These are phyloP conservation scores for Colletotrichum abscissum DNA, from an alignment of 2,329 filamentous ascomycete species.

Conservation along the genomic window DNA sequence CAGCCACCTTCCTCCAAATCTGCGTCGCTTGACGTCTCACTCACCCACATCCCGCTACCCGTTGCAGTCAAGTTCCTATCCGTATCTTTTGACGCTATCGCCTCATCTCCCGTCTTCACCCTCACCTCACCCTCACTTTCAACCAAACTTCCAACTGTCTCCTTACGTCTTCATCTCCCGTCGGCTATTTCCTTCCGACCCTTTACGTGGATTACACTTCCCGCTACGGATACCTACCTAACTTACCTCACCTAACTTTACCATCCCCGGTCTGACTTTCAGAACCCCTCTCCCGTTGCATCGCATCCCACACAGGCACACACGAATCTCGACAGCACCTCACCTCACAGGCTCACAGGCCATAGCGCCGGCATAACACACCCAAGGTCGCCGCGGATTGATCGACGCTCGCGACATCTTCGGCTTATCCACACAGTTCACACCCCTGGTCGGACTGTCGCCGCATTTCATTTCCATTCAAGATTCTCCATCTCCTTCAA, in stretches of 20 bases:
- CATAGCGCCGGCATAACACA: not conserved
- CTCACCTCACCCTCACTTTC: not conserved
- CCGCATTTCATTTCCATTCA: not conserved
- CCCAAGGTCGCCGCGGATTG: not conserved
- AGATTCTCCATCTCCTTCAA: slow-evolving; percentile 1
- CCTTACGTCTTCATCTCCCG: not conserved
- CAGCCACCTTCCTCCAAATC: not conserved
- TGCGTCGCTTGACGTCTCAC: slow-evolving; percentile 5
- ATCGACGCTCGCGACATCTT: slow-evolving; percentile 16
- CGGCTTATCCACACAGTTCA: not conserved
- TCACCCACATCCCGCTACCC: slow-evolving; percentile 1
- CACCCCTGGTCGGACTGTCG: not conserved
- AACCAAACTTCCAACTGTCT: not conserved
- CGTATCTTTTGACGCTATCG: not conserved
- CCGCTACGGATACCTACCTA: too few species aligned
- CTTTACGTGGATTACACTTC: too few species aligned
- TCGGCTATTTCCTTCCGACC: not conserved
- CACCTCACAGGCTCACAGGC: not conserved
- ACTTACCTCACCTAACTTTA: not conserved
- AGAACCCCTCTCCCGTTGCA: not conserved
- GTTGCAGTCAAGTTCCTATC: not conserved
- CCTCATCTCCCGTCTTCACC: not conserved
- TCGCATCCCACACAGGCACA: not conserved
- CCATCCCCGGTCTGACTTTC: not conserved
- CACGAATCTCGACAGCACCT: too few species aligned